These are phyloP conservation scores for Bryopsis sp. DNA, from an alignment of 139 green algal genomes.

Conservation along the genomic window DNA sequence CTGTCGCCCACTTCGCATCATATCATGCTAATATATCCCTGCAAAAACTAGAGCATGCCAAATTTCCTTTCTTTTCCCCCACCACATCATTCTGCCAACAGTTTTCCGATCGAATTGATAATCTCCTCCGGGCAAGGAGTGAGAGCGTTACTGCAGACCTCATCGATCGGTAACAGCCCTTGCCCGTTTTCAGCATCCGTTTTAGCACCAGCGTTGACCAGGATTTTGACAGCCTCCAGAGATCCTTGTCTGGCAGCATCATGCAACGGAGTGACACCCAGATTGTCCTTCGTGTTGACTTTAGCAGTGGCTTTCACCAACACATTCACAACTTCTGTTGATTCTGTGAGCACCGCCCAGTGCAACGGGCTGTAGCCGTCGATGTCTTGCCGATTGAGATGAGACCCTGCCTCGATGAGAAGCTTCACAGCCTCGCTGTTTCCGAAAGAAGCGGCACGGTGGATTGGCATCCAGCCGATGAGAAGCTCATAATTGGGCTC, in stretches of 20 bases:
- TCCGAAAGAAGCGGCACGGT: constrained; percentile 42
- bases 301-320: neutral
- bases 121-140: too few species aligned
- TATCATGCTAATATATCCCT: too few species aligned
- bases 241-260: constrained; percentile 42
- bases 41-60: too few species aligned
- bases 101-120: too few species aligned
- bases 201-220: constrained; percentile 31
- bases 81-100: too few species aligned
- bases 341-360: neutral
- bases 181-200: constrained; percentile 30
- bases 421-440: constrained; percentile 16
- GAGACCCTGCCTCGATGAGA: neutral
- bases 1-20: too few species aligned
- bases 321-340: neutral
- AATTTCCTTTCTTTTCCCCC: too few species aligned
- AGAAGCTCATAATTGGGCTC: too few species aligned
- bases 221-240: constrained; percentile 25
- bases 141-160: too few species aligned
- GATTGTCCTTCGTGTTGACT: neutral
- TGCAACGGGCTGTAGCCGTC: neutral
- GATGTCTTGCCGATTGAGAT: neutral
- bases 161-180: too few species aligned
- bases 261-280: constrained; percentile 27
- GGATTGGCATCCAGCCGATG: constrained; percentile 25